Conservation (phyloP, 805 yeast genomes). For the Metschnikowia aberdeeniae region DNA sequence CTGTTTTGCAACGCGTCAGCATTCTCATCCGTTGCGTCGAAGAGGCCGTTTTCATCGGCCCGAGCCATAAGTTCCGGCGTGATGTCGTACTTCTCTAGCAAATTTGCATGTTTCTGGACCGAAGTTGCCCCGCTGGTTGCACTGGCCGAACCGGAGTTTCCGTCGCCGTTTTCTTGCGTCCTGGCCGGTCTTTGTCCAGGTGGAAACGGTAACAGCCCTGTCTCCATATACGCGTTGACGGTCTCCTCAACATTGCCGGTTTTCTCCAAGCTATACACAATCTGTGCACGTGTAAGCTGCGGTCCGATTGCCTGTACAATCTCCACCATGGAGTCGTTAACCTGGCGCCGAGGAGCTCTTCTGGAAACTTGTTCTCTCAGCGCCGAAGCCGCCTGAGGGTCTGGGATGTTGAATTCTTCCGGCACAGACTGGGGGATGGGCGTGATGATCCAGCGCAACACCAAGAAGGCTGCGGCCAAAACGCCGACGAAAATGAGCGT, state of each 20-base stretch:
- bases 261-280: conserved; percentile 64
- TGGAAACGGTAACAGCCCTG: conserved; percentile 49
- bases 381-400: conserved; percentile 7
- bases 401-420: conserved; percentile 17
- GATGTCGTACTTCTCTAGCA: conserved; percentile 43
- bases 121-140: background rate
- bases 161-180: background rate
- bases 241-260: conserved; percentile 82
- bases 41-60: conserved; percentile 19
- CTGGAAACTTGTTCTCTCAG: conserved; percentile 1
- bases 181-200: conserved; percentile 3
- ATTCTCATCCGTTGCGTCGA: background rate
- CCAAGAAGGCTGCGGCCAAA: conserved; percentile 50
- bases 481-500: conserved; percentile 48
- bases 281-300: conserved; percentile 60
- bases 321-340: conserved; percentile 73
- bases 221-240: conserved; percentile 63
- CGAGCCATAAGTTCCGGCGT: conserved; percentile 3
- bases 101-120: conserved; percentile 4
- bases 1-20: conserved; percentile 22
- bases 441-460: conserved; percentile 62
- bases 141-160: background rate
- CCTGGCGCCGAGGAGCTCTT: conserved; percentile 38
- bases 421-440: conserved; percentile 46
- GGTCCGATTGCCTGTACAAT: conserved; percentile 85